phyloP scores from a whole-genome alignment of 2,329 filamentous ascomycete genomes.

The Microcera coccophila region DNA sequence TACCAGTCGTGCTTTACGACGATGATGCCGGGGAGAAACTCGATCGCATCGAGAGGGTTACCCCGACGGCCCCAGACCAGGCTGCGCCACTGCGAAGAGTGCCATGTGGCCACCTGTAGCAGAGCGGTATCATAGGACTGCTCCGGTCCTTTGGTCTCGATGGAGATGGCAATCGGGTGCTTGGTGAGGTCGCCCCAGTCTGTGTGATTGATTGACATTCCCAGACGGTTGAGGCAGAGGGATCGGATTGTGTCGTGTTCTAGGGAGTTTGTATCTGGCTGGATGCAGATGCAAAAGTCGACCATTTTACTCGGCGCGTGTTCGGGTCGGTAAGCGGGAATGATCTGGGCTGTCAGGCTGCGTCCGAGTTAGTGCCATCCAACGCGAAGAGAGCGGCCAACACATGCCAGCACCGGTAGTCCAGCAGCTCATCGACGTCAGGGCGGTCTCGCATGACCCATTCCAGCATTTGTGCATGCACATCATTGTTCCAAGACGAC shows the following conservation, averaged over 20 bases:
- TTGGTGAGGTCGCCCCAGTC: conserved; percentile 10
- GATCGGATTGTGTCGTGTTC: conserved; percentile 3
- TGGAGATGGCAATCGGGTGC: conserved; percentile 14
- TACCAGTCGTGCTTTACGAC: conserved; percentile 14
- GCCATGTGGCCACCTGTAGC: conserved; percentile 16
- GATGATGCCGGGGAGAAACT: conserved; percentile 16
- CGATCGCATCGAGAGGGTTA: neutral
- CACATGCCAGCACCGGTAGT: too few relatives aligned
- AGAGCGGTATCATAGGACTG: conserved; percentile 7
- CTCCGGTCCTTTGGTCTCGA: conserved; percentile 14
- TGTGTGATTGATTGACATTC: conserved; percentile 14
- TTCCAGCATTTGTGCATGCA: conserved; percentile 4
- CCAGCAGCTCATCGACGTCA: too few relatives aligned
- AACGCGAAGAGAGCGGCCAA: too few relatives aligned
- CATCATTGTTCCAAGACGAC: conserved; percentile 7
- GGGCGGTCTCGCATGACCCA: conserved; percentile 4
- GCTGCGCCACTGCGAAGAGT: conserved; percentile 14
- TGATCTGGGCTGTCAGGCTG: neutral
- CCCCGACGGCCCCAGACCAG: conserved; percentile 2
- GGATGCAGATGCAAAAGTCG: conserved; percentile 11
- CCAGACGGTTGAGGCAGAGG: conserved; percentile 2
- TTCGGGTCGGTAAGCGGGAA: neutral
- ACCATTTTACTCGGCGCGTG: conserved; percentile 6
- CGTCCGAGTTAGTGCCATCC: too few relatives aligned
- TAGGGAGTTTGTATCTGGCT: neutral